A percentile compares a stretch with the other conserved stretches of the same genome.
Conservation (phyloP, 108 stramenopile species). For the Aurantiochytrium sp. region DNA sequence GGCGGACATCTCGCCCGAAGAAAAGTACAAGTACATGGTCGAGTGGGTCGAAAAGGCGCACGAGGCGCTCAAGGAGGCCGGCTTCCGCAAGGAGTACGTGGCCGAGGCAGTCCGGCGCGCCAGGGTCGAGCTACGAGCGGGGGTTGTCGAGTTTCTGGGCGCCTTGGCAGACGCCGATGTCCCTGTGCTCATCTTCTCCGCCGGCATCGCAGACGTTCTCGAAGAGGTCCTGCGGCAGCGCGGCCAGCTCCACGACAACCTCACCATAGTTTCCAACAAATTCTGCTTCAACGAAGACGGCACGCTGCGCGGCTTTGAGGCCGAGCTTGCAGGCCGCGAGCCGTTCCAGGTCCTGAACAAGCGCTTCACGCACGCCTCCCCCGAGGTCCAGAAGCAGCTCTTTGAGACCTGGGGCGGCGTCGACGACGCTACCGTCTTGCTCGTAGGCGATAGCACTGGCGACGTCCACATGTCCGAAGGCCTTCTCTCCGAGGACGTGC, state of each 20-base stretch:
- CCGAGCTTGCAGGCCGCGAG: background rate
- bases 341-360: conserved; percentile 38
- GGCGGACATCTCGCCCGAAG: background rate
- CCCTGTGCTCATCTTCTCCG: conserved; percentile 35
- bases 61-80: conserved; percentile 4
- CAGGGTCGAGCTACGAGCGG: background rate
- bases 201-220: conserved; percentile 38
- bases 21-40: conserved; percentile 15
- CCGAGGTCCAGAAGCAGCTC: background rate
- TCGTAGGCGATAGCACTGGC: conserved; percentile 25
- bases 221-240: conserved; percentile 9
- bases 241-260: background rate
- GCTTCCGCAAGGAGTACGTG: conserved; percentile 26
- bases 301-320: conserved; percentile 16
- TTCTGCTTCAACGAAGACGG: background rate
- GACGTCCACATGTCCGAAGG: conserved; percentile 37
- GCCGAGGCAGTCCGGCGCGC: background rate
- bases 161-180: background rate
- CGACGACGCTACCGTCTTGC: background rate
- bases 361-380: background rate
- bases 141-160: background rate
- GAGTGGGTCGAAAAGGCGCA: conserved; percentile 37
- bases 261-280: conserved; percentile 7
- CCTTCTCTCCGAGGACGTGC: background rate
- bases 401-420: background rate